phyloP scores from a whole-genome alignment of 345 rosid species.

The Salix viminalis region DNA sequence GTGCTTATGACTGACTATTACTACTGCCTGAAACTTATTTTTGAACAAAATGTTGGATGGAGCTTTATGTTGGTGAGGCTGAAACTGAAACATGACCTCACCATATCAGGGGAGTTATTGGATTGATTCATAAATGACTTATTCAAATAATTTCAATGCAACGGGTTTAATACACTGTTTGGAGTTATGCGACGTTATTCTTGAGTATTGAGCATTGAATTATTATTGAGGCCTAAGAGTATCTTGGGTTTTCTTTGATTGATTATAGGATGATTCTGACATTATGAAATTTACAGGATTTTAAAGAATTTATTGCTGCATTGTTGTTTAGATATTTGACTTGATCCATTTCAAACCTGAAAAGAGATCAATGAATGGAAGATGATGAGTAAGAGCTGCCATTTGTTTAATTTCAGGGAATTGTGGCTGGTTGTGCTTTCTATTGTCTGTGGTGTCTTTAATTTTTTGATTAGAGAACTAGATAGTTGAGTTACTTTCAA shows the following conservation, averaged over 20 bases:
- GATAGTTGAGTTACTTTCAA: background rate
- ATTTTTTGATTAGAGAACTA: background rate
- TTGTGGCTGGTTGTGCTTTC: background rate
- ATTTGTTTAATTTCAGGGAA: slow-evolving; percentile 1
- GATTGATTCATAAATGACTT: background rate
- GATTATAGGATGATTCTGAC: background rate
- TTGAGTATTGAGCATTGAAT: background rate
- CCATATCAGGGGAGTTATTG: slow-evolving; percentile 3
- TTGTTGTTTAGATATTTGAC: slow-evolving; percentile 5
- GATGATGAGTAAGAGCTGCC: background rate
- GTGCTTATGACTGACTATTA: slow-evolving; percentile 1
- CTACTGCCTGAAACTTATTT: slow-evolving; percentile 7
- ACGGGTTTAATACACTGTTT: background rate
- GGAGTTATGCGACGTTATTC: background rate
- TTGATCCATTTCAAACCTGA: background rate
- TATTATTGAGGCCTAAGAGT: background rate
- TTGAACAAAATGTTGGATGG: background rate
- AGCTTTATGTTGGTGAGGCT: background rate
- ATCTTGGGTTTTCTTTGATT: background rate
- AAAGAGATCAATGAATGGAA: background rate
- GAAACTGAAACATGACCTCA: background rate
- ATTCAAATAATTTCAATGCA: slow-evolving; percentile 7
- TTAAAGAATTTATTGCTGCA: background rate
- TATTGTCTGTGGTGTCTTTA: background rate
- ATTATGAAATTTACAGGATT: background rate